Evolutionary conservation across 2,329 filamentous ascomycete genomes (phyloP).

Genomic region (Mollisiaceae sp.): DNA sequence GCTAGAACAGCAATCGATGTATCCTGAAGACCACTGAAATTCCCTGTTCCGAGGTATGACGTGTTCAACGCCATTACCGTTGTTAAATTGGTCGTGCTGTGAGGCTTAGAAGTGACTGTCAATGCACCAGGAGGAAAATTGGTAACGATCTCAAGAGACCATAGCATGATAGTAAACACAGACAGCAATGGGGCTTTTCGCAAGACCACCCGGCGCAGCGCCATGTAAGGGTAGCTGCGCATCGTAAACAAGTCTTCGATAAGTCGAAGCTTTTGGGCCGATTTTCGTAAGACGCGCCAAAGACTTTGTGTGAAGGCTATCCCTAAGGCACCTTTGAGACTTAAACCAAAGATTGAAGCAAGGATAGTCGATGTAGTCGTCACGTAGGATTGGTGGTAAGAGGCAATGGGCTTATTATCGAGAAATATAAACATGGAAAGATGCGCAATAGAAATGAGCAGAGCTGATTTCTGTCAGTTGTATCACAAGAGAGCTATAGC

Average conservation of each 20-base stretch:
- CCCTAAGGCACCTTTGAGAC: background rate
- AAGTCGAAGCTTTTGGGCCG: background rate
- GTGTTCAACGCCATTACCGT: background rate
- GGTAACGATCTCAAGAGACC: conserved; percentile 9
- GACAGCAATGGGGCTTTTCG: conserved; percentile 8
- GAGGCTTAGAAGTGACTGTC: background rate
- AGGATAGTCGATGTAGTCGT: background rate
- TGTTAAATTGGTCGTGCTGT: background rate
- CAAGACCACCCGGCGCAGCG: background rate
- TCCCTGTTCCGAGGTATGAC: background rate
- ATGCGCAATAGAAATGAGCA: background rate
- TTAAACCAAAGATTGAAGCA: background rate
- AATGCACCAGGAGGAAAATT: conserved; percentile 20
- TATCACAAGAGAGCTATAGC: background rate
- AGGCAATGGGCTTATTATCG: background rate
- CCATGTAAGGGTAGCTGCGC: conserved; percentile 9
- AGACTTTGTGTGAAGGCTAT: background rate
- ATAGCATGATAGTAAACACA: background rate
- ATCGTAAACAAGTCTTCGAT: conserved; percentile 1
- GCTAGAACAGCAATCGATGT: no score
- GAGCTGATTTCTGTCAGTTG: background rate
- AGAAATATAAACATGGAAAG: background rate
- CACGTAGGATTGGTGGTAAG: background rate
- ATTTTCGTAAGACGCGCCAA: background rate
- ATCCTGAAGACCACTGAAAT: no score